Base-by-base conservation (phyloP, 164 flowering plant genomes). In the Vitis amurensis region DNA sequence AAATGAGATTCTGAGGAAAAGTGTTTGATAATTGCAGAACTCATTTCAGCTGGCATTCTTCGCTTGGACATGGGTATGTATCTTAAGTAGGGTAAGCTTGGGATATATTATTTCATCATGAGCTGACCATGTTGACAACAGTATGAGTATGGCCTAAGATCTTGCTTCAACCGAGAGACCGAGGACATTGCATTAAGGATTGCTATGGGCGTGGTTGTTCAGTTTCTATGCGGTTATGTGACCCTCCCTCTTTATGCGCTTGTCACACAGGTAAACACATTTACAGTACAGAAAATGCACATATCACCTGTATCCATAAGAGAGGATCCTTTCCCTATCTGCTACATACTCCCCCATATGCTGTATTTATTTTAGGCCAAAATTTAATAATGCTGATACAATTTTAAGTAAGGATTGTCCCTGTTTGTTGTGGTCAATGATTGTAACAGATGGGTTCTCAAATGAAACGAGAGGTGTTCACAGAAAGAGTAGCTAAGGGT, bases 231-330 rank as follows among this genome's bases (percentile, higher is more conserved):
- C 17, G 87, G 91, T 50, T 87, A 85, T 55, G 80, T 80, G 44
- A 85, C 91, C 17, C 74, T 87, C 49, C 91, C 91, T 56, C 81
- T 83, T 15, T 82, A 83, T 71, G 84, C 87, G 53, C 75, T 85
- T 1, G 88, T 87, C 66, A 87, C 88, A 49, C 88, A 85, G 86
- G 90, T 85, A 84, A 56, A 58, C 13, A 55, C 49, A 67, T 14
- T 30, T 8, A 17, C 27, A 23, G 27, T 23, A 23, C 1, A 23
- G 27, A 23, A 23, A 23, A 23, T 23, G 27, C 27, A 23, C 27
- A 23, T 23, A 23, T 23, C 27, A 23, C 27, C 27, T 23, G 27
- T 23, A 23, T 23, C 27, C 27, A 23, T 23, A 23, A 23, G 27
- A 23, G 27, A 23, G 27, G 27, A 23, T 23, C 27, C 27, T 23